Evolutionary conservation across 2,329 filamentous ascomycete genomes (phyloP).

Genomic region (Xylariaceae sp.): DNA sequence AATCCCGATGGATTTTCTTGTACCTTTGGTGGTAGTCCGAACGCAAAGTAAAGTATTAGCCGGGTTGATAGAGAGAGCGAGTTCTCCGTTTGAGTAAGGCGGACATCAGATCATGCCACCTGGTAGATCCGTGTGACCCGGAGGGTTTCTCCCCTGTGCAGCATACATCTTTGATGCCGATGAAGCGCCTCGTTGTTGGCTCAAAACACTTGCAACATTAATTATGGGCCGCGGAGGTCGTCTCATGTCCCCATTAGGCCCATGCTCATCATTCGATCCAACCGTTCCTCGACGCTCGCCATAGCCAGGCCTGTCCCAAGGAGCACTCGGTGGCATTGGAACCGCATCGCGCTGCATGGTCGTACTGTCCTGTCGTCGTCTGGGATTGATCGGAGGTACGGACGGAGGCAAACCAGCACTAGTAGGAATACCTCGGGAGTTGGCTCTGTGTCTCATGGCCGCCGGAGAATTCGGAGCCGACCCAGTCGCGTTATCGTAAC

Average conservation of each 20-base stretch:
- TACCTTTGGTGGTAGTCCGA: background rate
- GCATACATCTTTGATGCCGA: slow-evolving; percentile 34
- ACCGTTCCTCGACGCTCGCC: slow-evolving; percentile 15
- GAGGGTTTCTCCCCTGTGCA: slow-evolving; percentile 27
- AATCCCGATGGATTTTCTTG: background rate
- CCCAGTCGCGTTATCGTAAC: slow-evolving; percentile 22
- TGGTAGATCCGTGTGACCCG: slow-evolving; percentile 31
- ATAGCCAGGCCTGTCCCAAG: slow-evolving; percentile 7
- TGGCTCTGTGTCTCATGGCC: slow-evolving; percentile 39
- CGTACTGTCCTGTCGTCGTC: slow-evolving; percentile 39
- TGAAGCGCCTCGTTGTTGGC: slow-evolving; percentile 27
- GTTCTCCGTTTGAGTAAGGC: background rate
- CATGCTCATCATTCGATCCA: slow-evolving; percentile 33
- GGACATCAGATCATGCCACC: slow-evolving; percentile 43
- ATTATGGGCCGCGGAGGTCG: slow-evolving; percentile 41
- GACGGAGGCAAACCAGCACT: slow-evolving; percentile 44
- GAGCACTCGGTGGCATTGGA: slow-evolving; percentile 32
- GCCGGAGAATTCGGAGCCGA: slow-evolving; percentile 35
- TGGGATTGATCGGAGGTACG: slow-evolving; percentile 55
- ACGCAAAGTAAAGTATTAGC: too few relatives aligned
- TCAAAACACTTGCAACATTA: slow-evolving; percentile 31
- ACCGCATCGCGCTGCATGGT: slow-evolving; percentile 28
- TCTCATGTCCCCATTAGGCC: slow-evolving; percentile 34
- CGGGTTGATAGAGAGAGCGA: background rate
- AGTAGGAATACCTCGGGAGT: slow-evolving; percentile 44